Evolutionary conservation across 176 grass and related monocot species (phyloP).

Genomic region (Themeda triandra): DNA sequence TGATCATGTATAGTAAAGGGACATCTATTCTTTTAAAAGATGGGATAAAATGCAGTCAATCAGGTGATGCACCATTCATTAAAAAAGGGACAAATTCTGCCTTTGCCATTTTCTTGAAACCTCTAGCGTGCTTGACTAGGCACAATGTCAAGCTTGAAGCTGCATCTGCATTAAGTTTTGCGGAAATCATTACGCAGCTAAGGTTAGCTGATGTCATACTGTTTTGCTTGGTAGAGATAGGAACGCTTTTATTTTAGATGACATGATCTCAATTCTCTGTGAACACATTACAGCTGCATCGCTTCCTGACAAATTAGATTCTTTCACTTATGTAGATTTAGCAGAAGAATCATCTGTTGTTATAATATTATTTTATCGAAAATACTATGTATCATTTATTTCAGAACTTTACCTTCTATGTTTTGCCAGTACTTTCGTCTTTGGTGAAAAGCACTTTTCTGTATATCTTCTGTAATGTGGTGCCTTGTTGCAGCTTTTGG

Average conservation of each 20-base stretch:
- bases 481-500: constrained; percentile 58
- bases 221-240: not conserved
- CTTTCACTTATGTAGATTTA: constrained; percentile 2
- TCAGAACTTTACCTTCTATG: not conserved
- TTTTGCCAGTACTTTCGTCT: not conserved
- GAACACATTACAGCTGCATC: not conserved
- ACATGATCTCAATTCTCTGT: not conserved
- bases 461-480: constrained; percentile 17
- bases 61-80: not conserved
- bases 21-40: not conserved
- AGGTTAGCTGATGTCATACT: not conserved
- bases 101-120: not conserved
- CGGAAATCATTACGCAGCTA: not conserved
- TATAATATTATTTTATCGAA: not conserved
- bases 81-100: not conserved
- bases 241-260: not conserved
- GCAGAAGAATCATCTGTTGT: not conserved
- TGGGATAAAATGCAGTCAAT: not conserved
- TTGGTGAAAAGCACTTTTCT: not conserved
- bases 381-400: not conserved
- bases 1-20: not conserved
- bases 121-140: not conserved
- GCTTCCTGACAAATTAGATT: not conserved
- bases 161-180: not conserved
- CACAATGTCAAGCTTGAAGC: constrained; percentile 1